These are phyloP conservation scores for Lactifluus piperatus DNA, from an alignment of 768 basidiomycete genomes.

Conservation along the genomic window DNA sequence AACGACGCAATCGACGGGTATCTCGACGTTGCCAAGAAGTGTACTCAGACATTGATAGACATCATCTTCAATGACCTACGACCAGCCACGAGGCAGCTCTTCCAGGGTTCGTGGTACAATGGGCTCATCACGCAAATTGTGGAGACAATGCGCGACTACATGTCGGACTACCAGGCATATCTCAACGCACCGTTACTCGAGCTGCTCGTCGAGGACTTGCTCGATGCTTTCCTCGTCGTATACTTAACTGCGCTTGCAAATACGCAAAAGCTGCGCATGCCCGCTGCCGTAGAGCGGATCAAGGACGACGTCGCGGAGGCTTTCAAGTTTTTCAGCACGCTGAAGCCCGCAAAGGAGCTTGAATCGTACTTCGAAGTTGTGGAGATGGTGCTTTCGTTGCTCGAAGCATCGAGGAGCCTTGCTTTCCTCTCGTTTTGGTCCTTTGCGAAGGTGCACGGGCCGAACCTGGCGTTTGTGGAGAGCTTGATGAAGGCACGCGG, in stretches of 20 bases:
- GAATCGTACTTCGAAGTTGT: conserved; percentile 80
- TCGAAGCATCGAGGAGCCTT: conserved; percentile 82
- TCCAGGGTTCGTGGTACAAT: conserved; percentile 86
- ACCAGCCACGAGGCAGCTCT: conserved; percentile 75
- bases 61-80: conserved; percentile 93
- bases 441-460: conserved; percentile 90
- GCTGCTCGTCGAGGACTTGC: conserved; percentile 83
- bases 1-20: conserved; percentile 98
- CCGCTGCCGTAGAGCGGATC: conserved; percentile 75
- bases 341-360: conserved; percentile 72
- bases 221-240: conserved; percentile 81
- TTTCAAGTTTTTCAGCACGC: conserved; percentile 71
- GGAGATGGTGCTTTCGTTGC: conserved; percentile 70
- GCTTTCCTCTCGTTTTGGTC: conserved; percentile 90
- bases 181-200: conserved; percentile 89
- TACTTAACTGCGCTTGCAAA: conserved; percentile 86
- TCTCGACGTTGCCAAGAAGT: conserved; percentile 96
- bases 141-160: conserved; percentile 95
- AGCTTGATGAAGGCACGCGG: conserved; percentile 81
- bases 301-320: conserved; percentile 70
- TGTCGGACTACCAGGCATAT: conserved; percentile 87
- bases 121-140: conserved; percentile 81
- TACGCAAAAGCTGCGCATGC: conserved; percentile 79
- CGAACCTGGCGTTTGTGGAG: conserved; percentile 88
- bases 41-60: conserved; percentile 88